Evolutionary conservation across 192 early-diverging fungal genomes (phyloP), one percentile per base, ranked within the genome.

Genomic region (Podila clonocystis): DNA sequence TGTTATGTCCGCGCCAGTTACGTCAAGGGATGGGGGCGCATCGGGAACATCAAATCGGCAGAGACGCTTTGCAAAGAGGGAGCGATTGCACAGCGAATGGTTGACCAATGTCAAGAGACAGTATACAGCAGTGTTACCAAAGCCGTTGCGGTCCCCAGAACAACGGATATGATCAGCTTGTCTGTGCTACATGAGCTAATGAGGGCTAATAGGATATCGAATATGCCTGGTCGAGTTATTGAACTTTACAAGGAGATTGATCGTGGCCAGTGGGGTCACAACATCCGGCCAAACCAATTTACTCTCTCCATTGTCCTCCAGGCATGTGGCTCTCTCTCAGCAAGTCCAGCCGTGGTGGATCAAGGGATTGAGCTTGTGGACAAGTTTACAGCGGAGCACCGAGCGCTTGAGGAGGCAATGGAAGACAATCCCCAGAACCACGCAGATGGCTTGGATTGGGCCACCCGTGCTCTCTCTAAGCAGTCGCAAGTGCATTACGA

Each of bases 281-380:
- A 20, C 31, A 72, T 79, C 9, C 65, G 41, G 22, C 76, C 76
- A 2, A 79, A 72, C 30, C 69, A 72, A 52, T 63, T 58, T 20
- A 72, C 76, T 4, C 38, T 79, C 9, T 79, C 76, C 9, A 79
- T 79, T 59, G 65, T 79, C n/a, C 60, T 79, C 15, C 64, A 71
- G 15, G 76, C 76, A 1, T 79, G 76, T 59, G 50, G 55, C 0
- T 68, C 76, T 26, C 59, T 48, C 3, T 58, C 50, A 11, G 55
- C 76, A 8, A 33, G 59, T 9, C 5, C 28, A 3, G 38, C 30
- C 11, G 22, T 71, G 29, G 65, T 79, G 28, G 70, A 79, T 64
- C 59, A 34, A 5, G 45, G 58, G 2, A 71, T 79, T 50, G 5
- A 62, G 24, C 52, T 79, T 24, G 65, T 72, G 22, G 70, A 72